Percentiles rank a stretch among this genome's conserved stretches.
phyloP scores from a whole-genome alignment of 345 rosid species.

The Turritis glabra region DNA sequence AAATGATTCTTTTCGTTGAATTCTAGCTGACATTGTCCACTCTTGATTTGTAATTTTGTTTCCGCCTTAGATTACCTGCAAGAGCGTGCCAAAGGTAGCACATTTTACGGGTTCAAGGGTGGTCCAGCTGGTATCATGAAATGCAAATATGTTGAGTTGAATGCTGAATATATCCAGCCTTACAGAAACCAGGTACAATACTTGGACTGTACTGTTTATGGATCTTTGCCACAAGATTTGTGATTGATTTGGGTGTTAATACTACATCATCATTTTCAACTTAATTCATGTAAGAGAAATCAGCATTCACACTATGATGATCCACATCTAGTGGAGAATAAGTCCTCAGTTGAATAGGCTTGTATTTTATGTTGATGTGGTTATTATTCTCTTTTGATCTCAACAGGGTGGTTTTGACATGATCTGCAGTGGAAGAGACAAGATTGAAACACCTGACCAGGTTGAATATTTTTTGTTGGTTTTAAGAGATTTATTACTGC shows the following conservation, averaged over 20 bases:
- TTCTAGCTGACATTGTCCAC: not conserved
- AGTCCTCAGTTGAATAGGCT: not conserved
- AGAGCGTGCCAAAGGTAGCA: slow-evolving; percentile 75
- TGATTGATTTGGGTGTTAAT: not conserved
- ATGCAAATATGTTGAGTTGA: slow-evolving; percentile 81
- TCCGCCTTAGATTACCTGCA: slow-evolving; percentile 78
- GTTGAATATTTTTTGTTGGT: slow-evolving; percentile 34
- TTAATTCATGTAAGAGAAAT: not conserved
- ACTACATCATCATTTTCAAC: not conserved
- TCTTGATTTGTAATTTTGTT: slow-evolving; percentile 15
- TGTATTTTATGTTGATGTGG: not conserved
- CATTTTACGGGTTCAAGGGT: slow-evolving; percentile 84
- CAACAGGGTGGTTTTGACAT: slow-evolving; percentile 97
- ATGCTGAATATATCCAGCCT: slow-evolving; percentile 68
- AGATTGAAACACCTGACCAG: slow-evolving; percentile 98
- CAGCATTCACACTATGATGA: not conserved
- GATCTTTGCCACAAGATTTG: not conserved
- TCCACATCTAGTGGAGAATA: not conserved
- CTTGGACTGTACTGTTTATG: not conserved
- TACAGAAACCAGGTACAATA: slow-evolving; percentile 98
- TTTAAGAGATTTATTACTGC: not conserved
- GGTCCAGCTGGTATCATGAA: slow-evolving; percentile 99
- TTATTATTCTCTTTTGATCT: slow-evolving; percentile 1
- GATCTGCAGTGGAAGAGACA: slow-evolving; percentile 99
- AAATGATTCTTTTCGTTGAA: not conserved